Evolutionary conservation across 2,329 filamentous ascomycete genomes (phyloP), one percentile per base, ranked within the genome.

Genomic region (Penicillium sp.): DNA sequence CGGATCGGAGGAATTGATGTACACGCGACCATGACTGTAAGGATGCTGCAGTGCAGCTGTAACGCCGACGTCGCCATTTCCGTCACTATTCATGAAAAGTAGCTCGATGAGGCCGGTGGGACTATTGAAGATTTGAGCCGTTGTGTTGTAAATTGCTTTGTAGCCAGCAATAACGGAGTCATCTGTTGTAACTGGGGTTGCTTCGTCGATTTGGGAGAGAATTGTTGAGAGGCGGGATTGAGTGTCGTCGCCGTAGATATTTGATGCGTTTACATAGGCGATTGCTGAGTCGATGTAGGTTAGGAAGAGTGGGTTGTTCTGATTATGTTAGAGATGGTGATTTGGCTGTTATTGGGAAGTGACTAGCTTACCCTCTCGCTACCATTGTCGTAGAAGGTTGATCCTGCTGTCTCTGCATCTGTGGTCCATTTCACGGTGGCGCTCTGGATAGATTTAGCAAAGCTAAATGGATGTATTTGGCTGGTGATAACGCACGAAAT

Each of bases 401-500:
- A 60, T 13, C 68, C 68, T n/a, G 68, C 63, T 0, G 67, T 70
- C 2, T 60, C 57, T 4, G 56, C 53, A 27, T 65, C 58, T 4
- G 62, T 65, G 26, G 48, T 64, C 59, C 60, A 71, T 46, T 50
- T 64, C 10, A 70, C 49, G 2, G 65, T 67, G 7, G 62, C 65
- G 26, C 67, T 69, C 68, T 70, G 45, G 45, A 42, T 9, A 21
- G 8, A 20, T 15, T 58, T 33, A 62, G 58, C 39, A 10, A 3
- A 13, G 4, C 32, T 15, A 32, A 5, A 23, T 12, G 15, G 4
- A 29, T n/a, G n/a, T n/a, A n/a, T n/a, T n/a, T n/a, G n/a, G n/a
- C n/a, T n/a, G n/a, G n/a, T n/a, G n/a, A 8, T 2, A 1, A 59
- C 64, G 54, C 42, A 67, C 64, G 2, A 73, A 63, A 62, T 79